Evolutionary conservation across 2,329 filamentous ascomycete genomes (phyloP), one percentile per base, ranked within the genome.

Genomic region (Arachnomyces sp.): DNA sequence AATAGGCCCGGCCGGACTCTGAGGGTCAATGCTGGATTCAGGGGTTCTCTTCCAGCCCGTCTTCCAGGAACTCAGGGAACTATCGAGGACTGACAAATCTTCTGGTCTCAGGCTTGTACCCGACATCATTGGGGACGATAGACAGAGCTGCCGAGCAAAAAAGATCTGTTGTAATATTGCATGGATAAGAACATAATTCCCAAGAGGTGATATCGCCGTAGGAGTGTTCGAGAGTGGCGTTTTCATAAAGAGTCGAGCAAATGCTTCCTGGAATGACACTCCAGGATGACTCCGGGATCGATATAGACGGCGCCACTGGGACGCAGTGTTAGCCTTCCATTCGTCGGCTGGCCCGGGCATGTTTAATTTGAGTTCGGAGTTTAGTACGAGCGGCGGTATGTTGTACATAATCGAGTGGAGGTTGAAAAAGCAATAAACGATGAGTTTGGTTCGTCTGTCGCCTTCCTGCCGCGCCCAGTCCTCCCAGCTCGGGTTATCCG

Each of bases 381-480:
- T 77, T 38, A 76, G 52, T 17, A 80, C 69, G 32, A 77, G 61
- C 0, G 77, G 75, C 18, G 75, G 74, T 11, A 77, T 74, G 53
- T 78, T 75, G 61, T 78, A 80, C 49, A 76, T 76, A 39, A 80
- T 75, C 28, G 71, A 75, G 45, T 79, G 76, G 2, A 80, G 63
- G 49, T 78, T 78, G 44, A 75, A 74, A 48, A 78, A 69, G 55
- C 73, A 69, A 54, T 77, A 72, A 43, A 76, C 70, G 44, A 75
- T 71, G 39, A 75, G 62, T 51, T 77, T 74, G 14, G 73, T 77
- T 40, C 73, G 66, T 48, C 68, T 67, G 42, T 67, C 69, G 2
- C 69, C 69, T 56, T 78, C 75, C 37, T 65, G 62, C n/a, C 63
- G 61, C 14, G 72, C 56, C 75, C 74, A 78, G 14, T 73, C 68